Conservation (phyloP, 352 stramenopile genomes). For the Pythium angustatum region DNA sequence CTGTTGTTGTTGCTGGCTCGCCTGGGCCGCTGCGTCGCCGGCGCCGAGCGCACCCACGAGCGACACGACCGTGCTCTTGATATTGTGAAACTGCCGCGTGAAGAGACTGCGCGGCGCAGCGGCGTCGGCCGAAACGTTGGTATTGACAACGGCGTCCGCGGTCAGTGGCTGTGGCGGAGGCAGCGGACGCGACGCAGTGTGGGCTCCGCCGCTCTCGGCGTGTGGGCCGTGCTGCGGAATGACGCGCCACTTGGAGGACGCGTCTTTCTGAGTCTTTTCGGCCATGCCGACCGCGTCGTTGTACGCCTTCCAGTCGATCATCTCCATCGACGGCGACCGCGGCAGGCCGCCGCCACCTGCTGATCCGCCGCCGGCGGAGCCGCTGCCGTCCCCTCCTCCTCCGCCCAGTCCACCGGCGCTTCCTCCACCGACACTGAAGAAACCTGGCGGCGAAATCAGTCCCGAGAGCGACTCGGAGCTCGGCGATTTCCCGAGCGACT, state of each 20-base stretch:
- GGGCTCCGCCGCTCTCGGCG: conserved; percentile 31
- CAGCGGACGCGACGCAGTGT: not conserved
- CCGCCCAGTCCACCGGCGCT: conserved; percentile 14
- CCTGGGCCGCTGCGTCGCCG: not conserved
- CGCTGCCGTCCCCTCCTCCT: conserved; percentile 5
- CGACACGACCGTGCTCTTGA: conserved; percentile 54
- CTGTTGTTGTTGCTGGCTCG: not conserved
- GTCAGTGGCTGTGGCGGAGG: not conserved
- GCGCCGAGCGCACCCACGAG: conserved; percentile 42
- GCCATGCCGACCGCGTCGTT: conserved; percentile 53
- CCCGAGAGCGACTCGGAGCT: conserved; percentile 65
- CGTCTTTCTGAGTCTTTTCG: conserved; percentile 62
- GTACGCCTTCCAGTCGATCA: conserved; percentile 88
- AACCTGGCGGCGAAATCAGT: conserved; percentile 53
- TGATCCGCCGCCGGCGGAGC: no score
- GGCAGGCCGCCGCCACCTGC: conserved; percentile 9
- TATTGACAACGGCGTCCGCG: no score
- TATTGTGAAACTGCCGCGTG: conserved; percentile 44
- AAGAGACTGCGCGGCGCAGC: conserved; percentile 37
- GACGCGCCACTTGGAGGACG: conserved; percentile 62
- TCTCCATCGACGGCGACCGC: conserved; percentile 59
- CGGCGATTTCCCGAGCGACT: conserved; percentile 66
- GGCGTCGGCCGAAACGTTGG: not conserved
- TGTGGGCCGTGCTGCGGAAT: conserved; percentile 80
- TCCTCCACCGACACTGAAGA: conserved; percentile 23